Conservation (phyloP, 306 rosid species). For the Vigna mungo region DNA sequence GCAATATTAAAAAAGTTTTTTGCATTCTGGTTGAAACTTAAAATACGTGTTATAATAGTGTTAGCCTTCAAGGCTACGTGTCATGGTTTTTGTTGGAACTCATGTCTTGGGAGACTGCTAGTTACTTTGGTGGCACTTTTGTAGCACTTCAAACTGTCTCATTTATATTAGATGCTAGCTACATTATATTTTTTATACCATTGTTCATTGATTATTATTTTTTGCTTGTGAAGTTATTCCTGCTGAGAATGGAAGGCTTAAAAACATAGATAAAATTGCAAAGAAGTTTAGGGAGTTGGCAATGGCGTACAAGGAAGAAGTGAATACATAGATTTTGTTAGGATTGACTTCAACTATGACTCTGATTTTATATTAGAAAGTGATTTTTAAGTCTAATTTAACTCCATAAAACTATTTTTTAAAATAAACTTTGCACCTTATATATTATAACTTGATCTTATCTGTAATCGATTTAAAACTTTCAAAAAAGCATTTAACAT, state of each 20-base stretch:
- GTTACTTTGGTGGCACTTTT: not conserved
- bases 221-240: slow-evolving; percentile 56
- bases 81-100: slow-evolving; percentile 8
- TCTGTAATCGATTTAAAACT: too few relatives aligned
- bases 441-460: too few relatives aligned
- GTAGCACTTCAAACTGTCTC: not conserved
- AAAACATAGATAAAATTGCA: slow-evolving; percentile 66
- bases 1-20: too few relatives aligned
- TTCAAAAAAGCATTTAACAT: too few relatives aligned
- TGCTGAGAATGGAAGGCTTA: slow-evolving; percentile 87
- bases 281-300: slow-evolving; percentile 81
- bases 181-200: slow-evolving; percentile 1
- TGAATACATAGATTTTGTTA: too few relatives aligned
- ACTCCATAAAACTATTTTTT: too few relatives aligned
- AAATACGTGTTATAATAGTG: not conserved
- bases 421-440: too few relatives aligned
- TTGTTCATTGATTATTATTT: slow-evolving; percentile 25
- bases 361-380: too few relatives aligned
- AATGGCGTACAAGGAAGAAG: slow-evolving; percentile 86
- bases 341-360: too few relatives aligned
- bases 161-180: slow-evolving; percentile 14
- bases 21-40: too few relatives aligned
- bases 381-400: too few relatives aligned
- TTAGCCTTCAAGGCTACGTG: slow-evolving; percentile 13
- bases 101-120: not conserved